Base-by-base conservation (phyloP, 345 rosid genomes). In the Camelina laxa region DNA sequence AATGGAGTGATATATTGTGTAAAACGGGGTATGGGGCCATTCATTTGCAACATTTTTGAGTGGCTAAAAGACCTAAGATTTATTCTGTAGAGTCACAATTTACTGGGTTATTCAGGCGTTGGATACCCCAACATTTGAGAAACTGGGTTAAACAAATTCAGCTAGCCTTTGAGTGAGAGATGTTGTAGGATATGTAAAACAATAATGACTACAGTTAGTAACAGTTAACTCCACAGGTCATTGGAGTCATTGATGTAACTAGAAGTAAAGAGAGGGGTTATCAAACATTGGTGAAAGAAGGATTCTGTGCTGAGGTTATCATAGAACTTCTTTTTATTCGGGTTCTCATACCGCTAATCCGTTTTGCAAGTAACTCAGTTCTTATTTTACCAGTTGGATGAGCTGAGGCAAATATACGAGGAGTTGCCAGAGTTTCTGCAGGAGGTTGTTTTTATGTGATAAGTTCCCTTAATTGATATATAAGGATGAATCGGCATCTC, bases 361-460 rank as follows among this genome's bases (percentile, higher is more conserved):
- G 39, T 42, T 2, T 30, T 60, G 50, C 62, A 24, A 44, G 58
- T 53, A 59, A 73, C 24, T 44, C 70, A 44, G 31, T 72, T 73
- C 39, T 35, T 60, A 36, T 60, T 51, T 78, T 60, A 42, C 74
- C 76, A 94, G 98, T 82, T 94, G 82, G 98, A 94, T 73, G 98
- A 94, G 80, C 85, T 94, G 75, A 86, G 98, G 84, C 93, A 90
- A 83, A 88, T 94, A 74, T 92, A 90, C 3, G 98, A 94, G 80
- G 97, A 85, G 82, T 72, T 94, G 85, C 98, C 98, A 33, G 91
- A 91, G 35, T 87, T 91, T 73, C 85, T 94, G 75, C 88, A 90
- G 76, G 80, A 94, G 97, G 98, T 94, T 55, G 71, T 76, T 56
- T 65, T 62, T 75, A 33, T 59, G 42, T 17, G 62, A 80, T 53